Conservation (phyloP, 169 alveolate genomes). For the Perkinsus chesapeaki region DNA sequence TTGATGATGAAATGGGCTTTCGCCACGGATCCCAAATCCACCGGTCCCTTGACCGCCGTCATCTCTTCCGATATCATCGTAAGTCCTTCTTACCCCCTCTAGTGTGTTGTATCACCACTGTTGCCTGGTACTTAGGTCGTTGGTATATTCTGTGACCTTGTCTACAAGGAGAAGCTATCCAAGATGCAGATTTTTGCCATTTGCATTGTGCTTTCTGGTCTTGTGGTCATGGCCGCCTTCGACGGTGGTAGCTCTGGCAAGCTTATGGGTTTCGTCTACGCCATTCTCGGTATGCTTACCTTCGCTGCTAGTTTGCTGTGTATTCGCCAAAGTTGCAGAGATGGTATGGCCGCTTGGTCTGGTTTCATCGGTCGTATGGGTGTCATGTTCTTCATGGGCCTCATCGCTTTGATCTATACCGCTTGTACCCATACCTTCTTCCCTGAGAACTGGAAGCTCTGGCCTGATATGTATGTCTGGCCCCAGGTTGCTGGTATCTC, state of each 20-base stretch:
- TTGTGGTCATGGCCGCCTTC: not conserved
- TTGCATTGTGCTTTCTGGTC: not conserved
- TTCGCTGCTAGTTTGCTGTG: not conserved
- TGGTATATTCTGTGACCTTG: not conserved
- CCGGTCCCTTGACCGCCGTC: not conserved
- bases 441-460: not conserved
- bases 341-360: not conserved
- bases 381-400: not conserved
- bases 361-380: slow-evolving; percentile 2
- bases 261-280: not conserved
- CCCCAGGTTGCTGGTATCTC: slow-evolving; percentile 3
- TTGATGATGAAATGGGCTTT: not conserved
- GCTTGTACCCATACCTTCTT: not conserved
- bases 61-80: not conserved
- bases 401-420: not conserved
- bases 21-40: not conserved
- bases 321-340: not conserved
- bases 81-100: not conserved
- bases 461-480: not conserved
- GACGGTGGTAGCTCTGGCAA: not conserved
- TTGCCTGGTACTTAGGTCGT: not conserved
- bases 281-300: not conserved
- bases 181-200: not conserved
- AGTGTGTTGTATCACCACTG: not conserved
- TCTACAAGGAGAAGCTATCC: not conserved